Conservation (phyloP, 495 filamentous ascomycete genomes). For the Aspergillus hancockii region DNA sequence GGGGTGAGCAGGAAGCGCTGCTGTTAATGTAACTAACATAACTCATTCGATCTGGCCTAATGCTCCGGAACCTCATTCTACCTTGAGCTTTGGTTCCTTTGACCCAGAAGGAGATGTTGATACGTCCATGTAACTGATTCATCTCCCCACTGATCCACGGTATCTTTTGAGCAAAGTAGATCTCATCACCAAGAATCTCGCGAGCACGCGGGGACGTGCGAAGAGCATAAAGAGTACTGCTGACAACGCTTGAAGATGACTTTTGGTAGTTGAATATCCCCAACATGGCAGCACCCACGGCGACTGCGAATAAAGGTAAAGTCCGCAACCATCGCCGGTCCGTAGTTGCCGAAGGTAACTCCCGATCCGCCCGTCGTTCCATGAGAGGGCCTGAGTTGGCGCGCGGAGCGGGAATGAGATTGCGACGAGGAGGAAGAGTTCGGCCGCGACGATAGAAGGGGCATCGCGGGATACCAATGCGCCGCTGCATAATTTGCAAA, state of each 20-base stretch:
- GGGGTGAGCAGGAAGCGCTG: too few species aligned
- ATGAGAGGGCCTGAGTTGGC: constrained; percentile 67
- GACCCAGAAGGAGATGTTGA: constrained; percentile 84
- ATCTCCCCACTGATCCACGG: constrained; percentile 93
- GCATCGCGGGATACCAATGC: constrained; percentile 22
- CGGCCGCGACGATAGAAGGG: constrained; percentile 11
- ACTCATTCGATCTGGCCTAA: constrained; percentile 70
- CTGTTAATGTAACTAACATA: constrained; percentile 54
- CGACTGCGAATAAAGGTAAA: constrained; percentile 57
- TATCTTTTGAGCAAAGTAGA: constrained; percentile 84
- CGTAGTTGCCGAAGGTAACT: constrained; percentile 57
- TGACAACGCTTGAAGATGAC: constrained; percentile 75
- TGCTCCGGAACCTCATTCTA: constrained; percentile 79
- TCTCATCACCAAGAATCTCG: constrained; percentile 81
- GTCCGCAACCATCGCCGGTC: constrained; percentile 51
- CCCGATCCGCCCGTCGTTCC: constrained; percentile 77
- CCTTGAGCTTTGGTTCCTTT: constrained; percentile 75
- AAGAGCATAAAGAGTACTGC: constrained; percentile 84
- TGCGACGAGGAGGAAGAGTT: constrained; percentile 35
- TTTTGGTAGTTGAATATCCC: constrained; percentile 99
- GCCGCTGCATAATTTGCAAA: constrained; percentile 16
- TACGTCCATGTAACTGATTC: constrained; percentile 90
- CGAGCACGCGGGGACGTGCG: constrained; percentile 76
- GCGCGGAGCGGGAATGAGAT: constrained; percentile 48
- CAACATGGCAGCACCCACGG: constrained; percentile 65